Evolutionary conservation across 192 early-diverging fungal genomes (phyloP), one percentile per base, ranked within the genome.

Genomic region (Mortierella claussenii): DNA sequence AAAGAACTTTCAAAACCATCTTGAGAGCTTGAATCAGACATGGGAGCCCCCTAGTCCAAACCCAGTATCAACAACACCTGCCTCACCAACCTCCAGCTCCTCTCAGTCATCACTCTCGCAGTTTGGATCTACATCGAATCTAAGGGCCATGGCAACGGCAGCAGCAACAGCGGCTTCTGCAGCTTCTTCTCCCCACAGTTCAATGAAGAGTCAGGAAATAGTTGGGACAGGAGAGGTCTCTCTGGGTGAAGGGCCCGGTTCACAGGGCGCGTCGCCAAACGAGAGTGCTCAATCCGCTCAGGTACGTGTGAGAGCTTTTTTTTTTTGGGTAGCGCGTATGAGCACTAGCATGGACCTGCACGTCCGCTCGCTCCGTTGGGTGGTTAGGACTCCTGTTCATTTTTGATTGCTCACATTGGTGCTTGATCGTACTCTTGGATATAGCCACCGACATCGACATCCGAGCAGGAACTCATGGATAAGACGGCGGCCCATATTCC

Each of bases 1-100:
- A 9, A 75, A 65, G 27, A 57, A 37, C 33, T 30, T 34, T n/a
- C 44, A 69, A 32, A 52, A 26, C 65, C 26, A 60, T 45, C 50
- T 57, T 33, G 67, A 69, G 67, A 69, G 40, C 42, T 32, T 76
- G 40, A 76, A 60, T 55, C 57, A 76, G 11, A 20, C 73, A 15
- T 67, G 73, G 73, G 64, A 76, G 53, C 64, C 73, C 20, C 40
- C 54, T n/a, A 37, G 55, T 33, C 44, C 69, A 37, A 71, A 56
- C 33, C 42, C 69, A 33, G 50, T 60, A 1, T 4, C n/a, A 13
- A 13, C 28, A 23, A 36, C 30, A 23, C 13, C 37, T 32, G 31
- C 36, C 36, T 60, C 62, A 20, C 50, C 63, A 36, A 8, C 45
- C 18, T 48, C 52, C 21, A 34, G 40, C 24, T 50, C 63, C 37